A percentile compares a stretch with the other conserved stretches of the same genome.
These are phyloP conservation scores for Globisporangium acanthophoron DNA, from an alignment of 352 stramenopile genomes.

Conservation along the genomic window DNA sequence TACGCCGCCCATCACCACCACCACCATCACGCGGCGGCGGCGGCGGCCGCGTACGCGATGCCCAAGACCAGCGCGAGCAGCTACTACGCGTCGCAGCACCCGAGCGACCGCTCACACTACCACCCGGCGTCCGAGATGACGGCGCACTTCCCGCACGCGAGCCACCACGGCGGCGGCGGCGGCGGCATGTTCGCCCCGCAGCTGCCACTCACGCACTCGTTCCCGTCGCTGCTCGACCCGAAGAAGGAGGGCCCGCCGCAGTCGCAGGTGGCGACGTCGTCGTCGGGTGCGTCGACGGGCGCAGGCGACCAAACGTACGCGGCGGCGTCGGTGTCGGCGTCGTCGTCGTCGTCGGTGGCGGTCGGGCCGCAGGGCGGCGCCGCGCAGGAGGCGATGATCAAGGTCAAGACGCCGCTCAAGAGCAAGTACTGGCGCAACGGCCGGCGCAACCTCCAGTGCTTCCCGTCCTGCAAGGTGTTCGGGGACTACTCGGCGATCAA, in stretches of 20 bases:
- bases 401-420: conserved; percentile 81
- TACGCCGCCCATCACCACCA: conserved; percentile 11
- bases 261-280: neutral
- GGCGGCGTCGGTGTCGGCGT: neutral
- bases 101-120: conserved; percentile 15
- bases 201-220: conserved; percentile 39
- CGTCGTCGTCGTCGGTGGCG: neutral
- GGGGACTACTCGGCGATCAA: conserved; percentile 88
- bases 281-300: neutral
- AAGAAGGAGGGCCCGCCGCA: conserved; percentile 28
- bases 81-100: conserved; percentile 12
- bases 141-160: conserved; percentile 29
- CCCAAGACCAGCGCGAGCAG: conserved; percentile 7
- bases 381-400: conserved; percentile 79
- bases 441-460: conserved; percentile 88
- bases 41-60: conserved; percentile 5
- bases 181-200: conserved; percentile 16
- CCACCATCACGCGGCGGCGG: neutral
- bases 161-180: conserved; percentile 16
- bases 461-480: conserved; percentile 87
- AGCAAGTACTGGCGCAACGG: conserved; percentile 89
- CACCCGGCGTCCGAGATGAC: conserved; percentile 26
- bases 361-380: conserved; percentile 17
- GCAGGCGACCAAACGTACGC: conserved; percentile 28
- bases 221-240: conserved; percentile 49